Base-by-base conservation (phyloP, 106 monocot genomes). In the Dioscorea zingiberensis region DNA sequence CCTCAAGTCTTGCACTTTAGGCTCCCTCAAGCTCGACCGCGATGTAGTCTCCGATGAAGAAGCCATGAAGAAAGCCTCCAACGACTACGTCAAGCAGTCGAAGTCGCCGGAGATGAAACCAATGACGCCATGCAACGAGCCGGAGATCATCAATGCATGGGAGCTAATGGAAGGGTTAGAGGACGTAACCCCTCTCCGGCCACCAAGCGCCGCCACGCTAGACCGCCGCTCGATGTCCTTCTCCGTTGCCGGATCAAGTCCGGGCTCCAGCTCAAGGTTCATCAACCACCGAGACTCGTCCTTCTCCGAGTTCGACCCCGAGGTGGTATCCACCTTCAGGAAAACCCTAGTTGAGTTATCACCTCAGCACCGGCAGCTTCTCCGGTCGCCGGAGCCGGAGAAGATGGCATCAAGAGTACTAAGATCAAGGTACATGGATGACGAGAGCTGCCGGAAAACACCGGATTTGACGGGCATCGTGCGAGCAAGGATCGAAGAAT, bases 81-180 rank as follows among this genome's bases (percentile, higher is more conserved):
- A 32, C 2, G 46, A 55, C 9, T 13, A 17, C 23, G 13, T 21
- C 18, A 23, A n/a, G 12, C 12, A 14, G 63, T 14, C 4, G 59
- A 7, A n/a, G 24, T 0, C 23, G 21, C 2, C 10, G 55, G 16
- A 13, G 61, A 55, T 54, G 49, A 75, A 27, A 6, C 73, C 77
- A 3, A 62, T 58, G 59, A 85, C 80, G 4, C 85, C 85, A 14
- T 77, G 80, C 1, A 81, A 81, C 63, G 85, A 78, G 59, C 80
- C 85, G 0, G 85, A 85, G 59, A 54, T 53, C 7, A 75, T 85
- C 71, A 64, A 81, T 47, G 74, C 85, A 12, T 68, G 77, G 64
- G 81, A 81, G 54, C 77, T 85, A 24, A 85, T 85, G 81, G 81
- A 72, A 7, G 85, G 76, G 10, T 26, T 85, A 15, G 76, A 68